Evolutionary conservation across 2,329 filamentous ascomycete species (phyloP).

Genomic region (Fonsecaea nubica): DNA sequence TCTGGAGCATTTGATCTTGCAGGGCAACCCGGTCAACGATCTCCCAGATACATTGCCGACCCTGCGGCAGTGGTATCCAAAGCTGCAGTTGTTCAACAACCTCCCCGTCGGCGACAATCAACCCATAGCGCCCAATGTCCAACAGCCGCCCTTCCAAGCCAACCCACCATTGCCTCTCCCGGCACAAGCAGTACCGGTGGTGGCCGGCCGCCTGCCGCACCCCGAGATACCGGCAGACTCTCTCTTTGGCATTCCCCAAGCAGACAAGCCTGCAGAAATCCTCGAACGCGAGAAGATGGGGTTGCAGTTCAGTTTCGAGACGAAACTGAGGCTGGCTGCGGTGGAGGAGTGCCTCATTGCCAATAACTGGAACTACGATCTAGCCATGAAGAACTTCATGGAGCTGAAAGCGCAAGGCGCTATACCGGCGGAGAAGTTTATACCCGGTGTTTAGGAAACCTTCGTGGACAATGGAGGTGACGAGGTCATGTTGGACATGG

Average conservation of each 20-base stretch:
- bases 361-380: slow-evolving; percentile 79
- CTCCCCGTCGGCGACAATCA: slow-evolving; percentile 69
- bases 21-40: slow-evolving; percentile 74
- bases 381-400: slow-evolving; percentile 76
- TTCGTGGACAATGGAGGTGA: not conserved
- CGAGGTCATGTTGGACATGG: slow-evolving; percentile 2
- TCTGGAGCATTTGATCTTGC: slow-evolving; percentile 80
- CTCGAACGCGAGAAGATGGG: slow-evolving; percentile 73
- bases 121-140: slow-evolving; percentile 8
- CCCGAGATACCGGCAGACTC: slow-evolving; percentile 40
- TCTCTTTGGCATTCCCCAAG: slow-evolving; percentile 50
- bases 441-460: slow-evolving; percentile 26
- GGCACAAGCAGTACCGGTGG: slow-evolving; percentile 59
- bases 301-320: slow-evolving; percentile 74
- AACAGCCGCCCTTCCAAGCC: slow-evolving; percentile 54
- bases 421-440: slow-evolving; percentile 37
- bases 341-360: slow-evolving; percentile 81
- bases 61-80: slow-evolving; percentile 81
- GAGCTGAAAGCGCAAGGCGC: slow-evolving; percentile 65
- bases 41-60: slow-evolving; percentile 69
- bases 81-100: slow-evolving; percentile 76
- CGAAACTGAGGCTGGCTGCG: slow-evolving; percentile 79
- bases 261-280: slow-evolving; percentile 56
- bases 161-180: slow-evolving; percentile 76
- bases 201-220: slow-evolving; percentile 46